Base-by-base conservation (phyloP, 257 asterid species). In the Agastache rugosa region DNA sequence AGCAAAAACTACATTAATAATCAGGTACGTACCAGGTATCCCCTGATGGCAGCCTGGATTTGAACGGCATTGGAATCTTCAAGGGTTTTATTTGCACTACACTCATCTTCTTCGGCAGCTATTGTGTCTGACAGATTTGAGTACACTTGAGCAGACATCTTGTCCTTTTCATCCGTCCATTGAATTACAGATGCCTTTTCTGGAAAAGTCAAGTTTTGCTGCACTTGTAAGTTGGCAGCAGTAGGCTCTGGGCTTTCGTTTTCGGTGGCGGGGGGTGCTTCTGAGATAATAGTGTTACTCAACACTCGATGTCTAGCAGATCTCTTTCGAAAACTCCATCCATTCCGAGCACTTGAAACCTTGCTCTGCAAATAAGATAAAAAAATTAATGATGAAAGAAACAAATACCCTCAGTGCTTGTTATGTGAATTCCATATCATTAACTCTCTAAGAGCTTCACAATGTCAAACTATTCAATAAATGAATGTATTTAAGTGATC, bases 251-350 rank as follows among this genome's bases (percentile, higher is more conserved):
- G 80, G 63, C 15, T 72, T 63, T 80, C 83, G 82, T 90, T 94
- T 74, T 69, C 84, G 23, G 34, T 91, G 44, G 84, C 75, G 11
- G 83, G 50, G 76, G 89, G 76, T 48, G 87, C 77, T 82, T 92
- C 96, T 77, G 92, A 84, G 69, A 74, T 65, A 63, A 70, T 90
- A 53, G 86, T 80, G 85, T 87, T 88, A 79, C 88, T 90, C 83
- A 92, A 78, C 27, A 91, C 97, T 70, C 93, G 91, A 73, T 90
- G 97, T 56, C 90, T 88, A n/a, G 93, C 85, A 31, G 98, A 90
- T 82, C 78, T 87, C 88, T 94, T 94, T 76, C 96, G 85, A 63
- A 94, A 92, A 83, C 97, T 92, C 98, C 98, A 92, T 42, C 90
- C 87, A 61, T 91, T 90, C 77, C 83, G 86, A 74, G 87, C 92